These are phyloP conservation scores for Citropsis articulata DNA, from an alignment of 345 rosid genomes.

Conservation along the genomic window DNA sequence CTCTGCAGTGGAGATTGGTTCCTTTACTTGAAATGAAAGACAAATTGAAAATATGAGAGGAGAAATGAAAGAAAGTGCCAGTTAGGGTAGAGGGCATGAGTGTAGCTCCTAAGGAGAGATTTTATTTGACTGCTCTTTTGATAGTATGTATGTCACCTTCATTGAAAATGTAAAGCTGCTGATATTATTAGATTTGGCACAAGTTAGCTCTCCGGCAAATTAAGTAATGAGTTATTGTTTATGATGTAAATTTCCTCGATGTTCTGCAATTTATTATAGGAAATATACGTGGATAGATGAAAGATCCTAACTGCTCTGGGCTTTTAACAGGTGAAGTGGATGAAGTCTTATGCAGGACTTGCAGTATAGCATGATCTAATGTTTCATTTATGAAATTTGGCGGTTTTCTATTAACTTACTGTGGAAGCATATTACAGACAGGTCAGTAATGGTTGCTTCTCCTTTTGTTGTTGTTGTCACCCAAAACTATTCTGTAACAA, in stretches of 20 bases:
- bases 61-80: background rate
- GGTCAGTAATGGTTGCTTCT: background rate
- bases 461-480: background rate
- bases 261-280: background rate
- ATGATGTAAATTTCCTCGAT: background rate
- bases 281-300: background rate
- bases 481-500: too few species aligned
- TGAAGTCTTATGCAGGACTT: background rate
- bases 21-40: background rate
- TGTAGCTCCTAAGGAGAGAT: background rate
- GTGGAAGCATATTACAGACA: background rate
- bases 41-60: background rate
- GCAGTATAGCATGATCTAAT: background rate
- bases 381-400: background rate
- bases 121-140: background rate
- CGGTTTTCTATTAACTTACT: background rate
- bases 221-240: background rate
- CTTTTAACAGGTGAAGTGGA: conserved; percentile 1
- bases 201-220: background rate
- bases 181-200: background rate
- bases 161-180: background rate
- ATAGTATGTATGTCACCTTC: background rate
- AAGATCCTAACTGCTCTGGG: background rate
- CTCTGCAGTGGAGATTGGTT: background rate
- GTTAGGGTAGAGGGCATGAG: background rate